Evolutionary conservation across 1,284 basidiomycete genomes (phyloP), one percentile per base, ranked within the genome.

Genomic region (Leccinum insolens): DNA sequence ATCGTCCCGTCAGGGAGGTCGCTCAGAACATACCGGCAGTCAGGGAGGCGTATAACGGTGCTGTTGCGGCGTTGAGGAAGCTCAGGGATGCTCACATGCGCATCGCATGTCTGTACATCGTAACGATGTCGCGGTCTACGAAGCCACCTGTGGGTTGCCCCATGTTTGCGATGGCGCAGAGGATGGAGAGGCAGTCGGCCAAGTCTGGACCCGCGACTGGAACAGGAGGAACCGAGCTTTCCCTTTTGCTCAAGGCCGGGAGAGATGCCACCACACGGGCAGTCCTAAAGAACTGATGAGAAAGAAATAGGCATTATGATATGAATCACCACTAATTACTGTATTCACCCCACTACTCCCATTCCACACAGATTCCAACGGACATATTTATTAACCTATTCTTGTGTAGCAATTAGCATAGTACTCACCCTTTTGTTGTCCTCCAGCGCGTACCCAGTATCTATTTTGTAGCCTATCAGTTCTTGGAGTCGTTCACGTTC

Each of bases 41-140:
- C 46, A 85, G 84, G 39, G 88, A 89, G 58, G 87, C 92, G 31
- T 98, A 96, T 80, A 94, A 98, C 78, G 80, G 81, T 28, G 92
- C 91, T 3, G 88, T 98, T 37, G 82, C 84, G 65, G 88, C 95
- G 4, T 81, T 98, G 76, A 95, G 95, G 80, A 84, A 84, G 65
- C 86, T 98, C 75, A 85, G 96, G 65, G 93, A 96, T 76, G 85
- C 87, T 69, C 97, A 98, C 79, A 95, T 98, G 84, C 89, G 91
- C 67, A 87, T 98, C 61, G 96, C 94, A 28, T 92, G 90, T 73
- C 82, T 95, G 63, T 98, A 97, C 79, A 84, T 96, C 72, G 89
- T 96, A 46, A 89, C 86, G 3, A 90, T 90, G 89, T 85, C 89
- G 17, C 85, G 85, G 70, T 84, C 88, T 4, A 81, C 79, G 76